Conservation (phyloP, 1,284 basidiomycete species). For the Moesziomyces antarcticus region DNA sequence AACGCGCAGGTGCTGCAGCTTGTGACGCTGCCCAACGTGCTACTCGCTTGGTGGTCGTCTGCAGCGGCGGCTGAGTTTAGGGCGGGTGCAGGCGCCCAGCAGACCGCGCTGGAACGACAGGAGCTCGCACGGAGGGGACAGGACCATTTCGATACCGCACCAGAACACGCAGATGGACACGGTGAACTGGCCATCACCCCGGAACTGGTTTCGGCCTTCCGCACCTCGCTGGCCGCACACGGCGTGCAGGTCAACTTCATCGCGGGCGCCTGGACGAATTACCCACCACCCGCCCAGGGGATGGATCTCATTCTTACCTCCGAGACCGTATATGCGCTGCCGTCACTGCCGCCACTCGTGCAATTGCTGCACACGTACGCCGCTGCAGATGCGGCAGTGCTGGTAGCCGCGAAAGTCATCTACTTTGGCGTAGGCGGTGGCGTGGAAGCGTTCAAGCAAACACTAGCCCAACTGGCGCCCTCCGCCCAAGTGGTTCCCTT, state of each 20-base stretch:
- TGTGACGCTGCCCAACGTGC: conserved; percentile 79
- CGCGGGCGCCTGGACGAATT: conserved; percentile 79
- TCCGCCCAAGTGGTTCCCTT: conserved; percentile 12
- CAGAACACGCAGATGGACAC: not conserved
- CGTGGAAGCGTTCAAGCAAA: conserved; percentile 77
- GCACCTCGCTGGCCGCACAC: conserved; percentile 72
- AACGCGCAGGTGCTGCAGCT: conserved; percentile 82
- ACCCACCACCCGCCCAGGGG: conserved; percentile 14
- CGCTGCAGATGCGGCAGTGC: conserved; percentile 69
- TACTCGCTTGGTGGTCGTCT: conserved; percentile 75
- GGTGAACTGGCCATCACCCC: conserved; percentile 56
- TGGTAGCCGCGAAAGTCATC: conserved; percentile 87
- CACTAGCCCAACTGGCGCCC: conserved; percentile 68
- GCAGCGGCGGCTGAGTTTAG: conserved; percentile 24
- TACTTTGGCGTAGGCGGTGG: conserved; percentile 98
- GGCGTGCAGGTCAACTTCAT: conserved; percentile 79
- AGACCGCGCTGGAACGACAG: conserved; percentile 13
- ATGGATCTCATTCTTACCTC: conserved; percentile 81
- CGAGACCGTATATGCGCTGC: conserved; percentile 88
- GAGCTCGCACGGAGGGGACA: conserved; percentile 39
- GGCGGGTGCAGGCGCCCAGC: conserved; percentile 6
- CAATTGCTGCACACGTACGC: conserved; percentile 68
- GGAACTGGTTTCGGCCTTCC: conserved; percentile 77
- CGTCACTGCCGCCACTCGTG: conserved; percentile 78
- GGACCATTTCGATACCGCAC: conserved; percentile 29